Percentiles rank a stretch among this genome's conserved stretches.
Evolutionary conservation across 768 basidiomycete genomes (phyloP).

Genomic region (Mycena leptocephala): DNA sequence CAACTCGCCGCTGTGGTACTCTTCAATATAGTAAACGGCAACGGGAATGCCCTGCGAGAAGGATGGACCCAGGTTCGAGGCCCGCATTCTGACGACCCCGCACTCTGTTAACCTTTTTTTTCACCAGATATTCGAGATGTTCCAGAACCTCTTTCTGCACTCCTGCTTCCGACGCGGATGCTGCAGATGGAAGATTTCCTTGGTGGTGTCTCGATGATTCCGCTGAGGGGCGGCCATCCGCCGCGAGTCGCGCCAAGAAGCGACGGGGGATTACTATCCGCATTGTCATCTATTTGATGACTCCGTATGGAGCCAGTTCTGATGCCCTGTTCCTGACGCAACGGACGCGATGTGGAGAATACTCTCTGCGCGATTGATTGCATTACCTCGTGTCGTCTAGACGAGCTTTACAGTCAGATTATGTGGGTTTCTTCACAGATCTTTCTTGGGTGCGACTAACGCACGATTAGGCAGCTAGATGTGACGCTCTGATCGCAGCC

Average conservation of each 20-base stretch:
- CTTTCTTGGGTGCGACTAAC: slow-evolving; percentile 11
- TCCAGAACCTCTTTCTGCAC: slow-evolving; percentile 95
- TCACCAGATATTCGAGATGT: slow-evolving; percentile 95
- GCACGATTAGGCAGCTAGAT: slow-evolving; percentile 76
- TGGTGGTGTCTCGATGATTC: slow-evolving; percentile 94
- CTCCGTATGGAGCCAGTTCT: slow-evolving; percentile 85
- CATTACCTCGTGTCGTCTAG: slow-evolving; percentile 92
- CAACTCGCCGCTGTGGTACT: slow-evolving; percentile 97
- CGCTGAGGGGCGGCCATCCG: slow-evolving; percentile 84
- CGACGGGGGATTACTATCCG: slow-evolving; percentile 94
- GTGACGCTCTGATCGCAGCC: slow-evolving; percentile 87
- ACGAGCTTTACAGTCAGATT: slow-evolving; percentile 95
- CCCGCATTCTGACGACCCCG: neutral
- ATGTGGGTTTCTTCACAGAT: slow-evolving; percentile 69
- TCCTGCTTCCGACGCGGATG: slow-evolving; percentile 93
- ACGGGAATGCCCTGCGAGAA: slow-evolving; percentile 93
- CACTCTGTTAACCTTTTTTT: slow-evolving; percentile 20
- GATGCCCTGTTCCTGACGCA: slow-evolving; percentile 90
- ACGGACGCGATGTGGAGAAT: slow-evolving; percentile 92
- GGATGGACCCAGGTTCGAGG: slow-evolving; percentile 92
- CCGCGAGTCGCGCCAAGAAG: slow-evolving; percentile 73
- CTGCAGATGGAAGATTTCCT: slow-evolving; percentile 99
- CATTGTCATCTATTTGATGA: slow-evolving; percentile 97
- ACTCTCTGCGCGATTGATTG: slow-evolving; percentile 97
- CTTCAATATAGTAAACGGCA: slow-evolving; percentile 98